Evolutionary conservation across 2,329 filamentous ascomycete species (phyloP).

Genomic region (Colletotrichum incanum): DNA sequence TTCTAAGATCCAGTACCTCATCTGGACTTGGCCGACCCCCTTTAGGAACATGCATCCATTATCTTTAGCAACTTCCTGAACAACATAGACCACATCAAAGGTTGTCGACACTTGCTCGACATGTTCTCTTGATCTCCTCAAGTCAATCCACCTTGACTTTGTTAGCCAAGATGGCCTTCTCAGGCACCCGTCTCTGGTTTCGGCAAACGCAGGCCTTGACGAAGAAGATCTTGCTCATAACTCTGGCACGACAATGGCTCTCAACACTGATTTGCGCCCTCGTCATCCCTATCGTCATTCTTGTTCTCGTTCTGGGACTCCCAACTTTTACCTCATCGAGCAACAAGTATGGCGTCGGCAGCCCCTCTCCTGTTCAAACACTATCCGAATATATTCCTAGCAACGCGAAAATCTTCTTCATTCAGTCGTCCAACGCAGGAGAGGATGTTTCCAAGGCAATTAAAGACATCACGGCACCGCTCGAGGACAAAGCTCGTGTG

Average conservation of each 20-base stretch:
- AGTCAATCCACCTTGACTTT: too few relatives aligned
- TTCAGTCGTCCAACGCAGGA: too few relatives aligned
- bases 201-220: background rate
- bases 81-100: too few relatives aligned
- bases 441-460: too few relatives aligned
- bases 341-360: background rate
- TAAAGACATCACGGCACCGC: too few relatives aligned
- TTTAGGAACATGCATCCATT: background rate
- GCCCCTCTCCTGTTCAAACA: background rate
- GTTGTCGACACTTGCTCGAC: too few relatives aligned
- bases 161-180: background rate
- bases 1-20: background rate
- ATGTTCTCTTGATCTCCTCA: too few relatives aligned
- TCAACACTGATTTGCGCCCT: background rate
- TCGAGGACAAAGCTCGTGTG: too few relatives aligned
- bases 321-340: background rate
- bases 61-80: too few relatives aligned
- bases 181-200: background rate
- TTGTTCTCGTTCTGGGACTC: background rate
- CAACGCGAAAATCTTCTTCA: background rate
- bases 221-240: background rate
- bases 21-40: too few relatives aligned
- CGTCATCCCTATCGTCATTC: background rate
- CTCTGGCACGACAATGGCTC: background rate
- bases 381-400: background rate